Evolutionary conservation across 805 yeast genomes (phyloP).

Genomic region (Metschnikowia bowlesiae): DNA sequence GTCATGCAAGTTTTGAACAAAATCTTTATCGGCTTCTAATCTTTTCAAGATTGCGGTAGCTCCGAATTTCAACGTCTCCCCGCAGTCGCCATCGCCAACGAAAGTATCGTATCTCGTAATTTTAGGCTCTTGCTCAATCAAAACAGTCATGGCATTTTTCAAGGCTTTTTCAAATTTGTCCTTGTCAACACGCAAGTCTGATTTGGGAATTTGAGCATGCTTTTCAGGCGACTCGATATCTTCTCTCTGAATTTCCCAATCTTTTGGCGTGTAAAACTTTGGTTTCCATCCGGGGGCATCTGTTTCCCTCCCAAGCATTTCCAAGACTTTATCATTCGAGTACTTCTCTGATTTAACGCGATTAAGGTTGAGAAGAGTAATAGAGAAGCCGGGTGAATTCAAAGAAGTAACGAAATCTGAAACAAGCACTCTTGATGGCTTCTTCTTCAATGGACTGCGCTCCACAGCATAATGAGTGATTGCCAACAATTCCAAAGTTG

Average conservation of each 20-base stretch:
- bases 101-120: constrained; percentile 81
- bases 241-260: constrained; percentile 26
- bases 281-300: constrained; percentile 82
- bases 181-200: constrained; percentile 28
- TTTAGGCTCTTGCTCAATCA: constrained; percentile 56
- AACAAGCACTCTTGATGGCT: constrained; percentile 64
- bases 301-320: constrained; percentile 65
- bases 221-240: constrained; percentile 26
- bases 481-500: constrained; percentile 71
- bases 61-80: constrained; percentile 83
- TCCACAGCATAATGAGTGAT: constrained; percentile 58
- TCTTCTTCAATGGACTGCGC: constrained; percentile 48
- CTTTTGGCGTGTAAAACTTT: constrained; percentile 25
- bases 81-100: constrained; percentile 98
- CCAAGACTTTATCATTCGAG: constrained; percentile 30
- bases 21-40: constrained; percentile 36
- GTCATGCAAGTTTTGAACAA: constrained; percentile 30
- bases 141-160: constrained; percentile 34
- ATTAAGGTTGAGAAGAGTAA: constrained; percentile 70
- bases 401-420: constrained; percentile 87
- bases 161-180: constrained; percentile 49
- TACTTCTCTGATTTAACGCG: constrained; percentile 25
- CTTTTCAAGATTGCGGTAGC: constrained; percentile 65
- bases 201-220: constrained; percentile 20
- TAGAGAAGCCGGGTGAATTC: constrained; percentile 87